These are phyloP conservation scores for Kazachstania sp. DNA, from an alignment of 1,139 yeast genomes.

Conservation along the genomic window DNA sequence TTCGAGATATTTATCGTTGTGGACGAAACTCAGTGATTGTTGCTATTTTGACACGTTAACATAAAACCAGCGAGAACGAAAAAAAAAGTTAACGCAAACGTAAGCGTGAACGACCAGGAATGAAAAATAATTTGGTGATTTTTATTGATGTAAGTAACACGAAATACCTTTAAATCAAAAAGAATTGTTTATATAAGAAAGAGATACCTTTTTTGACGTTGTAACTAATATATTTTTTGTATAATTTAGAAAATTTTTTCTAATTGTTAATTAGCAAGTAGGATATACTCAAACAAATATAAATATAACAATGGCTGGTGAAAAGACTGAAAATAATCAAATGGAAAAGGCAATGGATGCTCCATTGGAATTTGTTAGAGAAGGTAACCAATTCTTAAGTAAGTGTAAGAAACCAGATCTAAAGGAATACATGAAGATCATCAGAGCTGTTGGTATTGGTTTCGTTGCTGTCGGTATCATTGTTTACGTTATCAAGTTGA, in stretches of 20 bases:
- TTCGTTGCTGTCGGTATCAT: constrained; percentile 96
- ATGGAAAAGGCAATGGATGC: constrained; percentile 79
- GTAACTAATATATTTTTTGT: not conserved
- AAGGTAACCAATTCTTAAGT: constrained; percentile 77
- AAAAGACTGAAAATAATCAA: constrained; percentile 21
- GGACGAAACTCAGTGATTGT: not conserved
- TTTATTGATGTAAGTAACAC: too few species aligned
- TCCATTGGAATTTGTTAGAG: constrained; percentile 85
- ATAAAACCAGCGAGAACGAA: not conserved
- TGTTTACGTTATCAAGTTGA: constrained; percentile 88
- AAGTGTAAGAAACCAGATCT: constrained; percentile 90
- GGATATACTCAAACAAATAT: not conserved
- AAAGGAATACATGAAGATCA: constrained; percentile 79
- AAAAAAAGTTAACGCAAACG: not conserved
- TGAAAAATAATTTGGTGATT: not conserved
- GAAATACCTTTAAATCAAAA: too few species aligned
- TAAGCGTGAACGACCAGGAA: not conserved
- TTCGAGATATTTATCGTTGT: not conserved
- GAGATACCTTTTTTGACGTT: not conserved
- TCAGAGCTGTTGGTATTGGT: constrained; percentile 95
- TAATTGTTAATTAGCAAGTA: not conserved
- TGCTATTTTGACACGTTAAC: constrained; percentile 2
- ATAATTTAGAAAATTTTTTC: not conserved
- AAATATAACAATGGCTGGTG: constrained; percentile 22
- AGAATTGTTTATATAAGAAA: not conserved